A percentile compares a stretch with the other conserved stretches of the same genome.
Evolutionary conservation across 805 yeast genomes (phyloP).

Genomic region (Schizosaccharomyces japonicus): DNA sequence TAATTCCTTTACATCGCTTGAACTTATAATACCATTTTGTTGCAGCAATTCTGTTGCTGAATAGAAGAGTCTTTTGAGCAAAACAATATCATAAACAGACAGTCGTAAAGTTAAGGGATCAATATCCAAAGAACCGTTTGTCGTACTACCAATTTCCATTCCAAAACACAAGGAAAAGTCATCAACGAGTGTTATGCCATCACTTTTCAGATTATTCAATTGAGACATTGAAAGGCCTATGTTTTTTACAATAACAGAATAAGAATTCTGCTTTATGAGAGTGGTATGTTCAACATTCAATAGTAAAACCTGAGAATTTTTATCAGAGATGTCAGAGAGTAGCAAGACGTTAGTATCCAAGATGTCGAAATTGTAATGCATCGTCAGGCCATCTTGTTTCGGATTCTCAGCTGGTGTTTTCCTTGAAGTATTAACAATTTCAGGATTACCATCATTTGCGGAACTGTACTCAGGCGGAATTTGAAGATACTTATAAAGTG

Average conservation of each 20-base stretch:
- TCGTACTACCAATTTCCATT: neutral
- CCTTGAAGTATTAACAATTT: no score
- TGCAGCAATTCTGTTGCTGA: no score
- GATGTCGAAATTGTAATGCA: no score
- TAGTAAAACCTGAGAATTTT: neutral
- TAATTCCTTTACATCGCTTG: no score
- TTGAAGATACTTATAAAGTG: no score
- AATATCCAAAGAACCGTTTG: constrained; percentile 20
- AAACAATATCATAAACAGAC: constrained; percentile 62
- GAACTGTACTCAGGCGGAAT: no score
- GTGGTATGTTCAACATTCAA: neutral
- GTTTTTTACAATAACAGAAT: neutral
- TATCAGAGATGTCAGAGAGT: neutral
- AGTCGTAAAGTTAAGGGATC: constrained; percentile 66
- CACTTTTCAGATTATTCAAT: neutral
- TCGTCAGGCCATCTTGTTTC: no score
- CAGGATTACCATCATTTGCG: no score
- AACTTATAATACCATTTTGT: no score
- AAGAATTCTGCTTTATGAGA: neutral
- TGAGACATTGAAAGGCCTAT: neutral
- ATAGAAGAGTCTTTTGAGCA: constrained; percentile 60
- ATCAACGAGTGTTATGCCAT: neutral
- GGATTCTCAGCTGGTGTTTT: no score
- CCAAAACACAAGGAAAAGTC: neutral
- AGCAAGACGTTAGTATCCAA: no score